Percentiles rank a stretch among this genome's conserved stretches.
phyloP scores from a whole-genome alignment of 345 rosid genomes.

The Euphorbia pulcherrima region DNA sequence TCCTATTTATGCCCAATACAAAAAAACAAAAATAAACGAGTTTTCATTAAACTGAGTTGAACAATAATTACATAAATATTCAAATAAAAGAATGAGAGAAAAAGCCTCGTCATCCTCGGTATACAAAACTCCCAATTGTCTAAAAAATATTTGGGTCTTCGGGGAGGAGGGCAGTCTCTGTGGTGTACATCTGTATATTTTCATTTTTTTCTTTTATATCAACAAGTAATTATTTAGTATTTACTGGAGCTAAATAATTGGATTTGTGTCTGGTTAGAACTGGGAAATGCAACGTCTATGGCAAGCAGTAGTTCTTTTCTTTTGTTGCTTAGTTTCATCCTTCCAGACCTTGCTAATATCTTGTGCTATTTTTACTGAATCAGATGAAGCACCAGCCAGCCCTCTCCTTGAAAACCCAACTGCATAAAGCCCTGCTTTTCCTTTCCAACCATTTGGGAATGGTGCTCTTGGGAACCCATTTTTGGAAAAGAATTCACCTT shows the following conservation, averaged over 20 bases:
- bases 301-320: too few species aligned
- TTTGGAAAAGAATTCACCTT: conserved; percentile 65
- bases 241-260: conserved; percentile 10
- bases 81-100: conserved; percentile 31
- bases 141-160: conserved; percentile 44
- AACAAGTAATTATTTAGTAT: conserved; percentile 16
- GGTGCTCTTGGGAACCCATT: conserved; percentile 69
- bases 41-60: conserved; percentile 1
- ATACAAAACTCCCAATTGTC: conserved; percentile 47
- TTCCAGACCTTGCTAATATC: conserved; percentile 70
- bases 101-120: conserved; percentile 56
- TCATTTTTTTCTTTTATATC: conserved; percentile 9
- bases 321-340: conserved; percentile 70
- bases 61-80: conserved; percentile 12
- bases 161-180: conserved; percentile 55
- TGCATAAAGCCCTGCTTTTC: too few species aligned
- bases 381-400: conserved; percentile 76
- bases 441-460: conserved; percentile 77
- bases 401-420: too few species aligned
- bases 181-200: conserved; percentile 11
- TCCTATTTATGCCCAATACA: too few species aligned
- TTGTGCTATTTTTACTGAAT: conserved; percentile 61
- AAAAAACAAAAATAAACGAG: neutral
- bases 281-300: conserved; percentile 82
- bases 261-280: conserved; percentile 29